Base-by-base conservation (phyloP, 805 yeast species). In the Yamadazyma olivae region DNA sequence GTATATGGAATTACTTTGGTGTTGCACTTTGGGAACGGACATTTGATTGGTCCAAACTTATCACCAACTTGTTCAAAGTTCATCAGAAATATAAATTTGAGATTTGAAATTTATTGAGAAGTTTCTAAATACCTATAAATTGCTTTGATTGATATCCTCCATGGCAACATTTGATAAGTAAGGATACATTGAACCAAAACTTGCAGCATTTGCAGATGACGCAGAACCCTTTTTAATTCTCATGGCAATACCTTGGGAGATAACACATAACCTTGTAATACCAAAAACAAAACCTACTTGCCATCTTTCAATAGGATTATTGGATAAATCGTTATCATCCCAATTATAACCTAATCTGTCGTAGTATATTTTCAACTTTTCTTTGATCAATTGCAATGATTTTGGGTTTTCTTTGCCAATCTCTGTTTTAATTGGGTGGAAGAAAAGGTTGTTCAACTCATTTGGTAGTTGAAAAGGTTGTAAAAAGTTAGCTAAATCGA, bases 161-260 rank as follows among this genome's bases (percentile, higher is more conserved):
- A 54, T 27, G 1, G 70, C 69, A 27, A 65, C 44, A 10, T 47
- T 36, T 6, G 68, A 48, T 35, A 67, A 56, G 10, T 36, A 39
- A 13, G 57, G 59, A 43, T 67, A 67, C 27, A 65, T 46, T 2
- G 43, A 36, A 2, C 69, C 76, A 15, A 64, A 56, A 1, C 53
- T 53, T 5, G 56, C 55, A 3, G 83, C 83, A 36, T 66, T 59
- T 0, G 75, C 75, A 28, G 77, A 69, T 18, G 76, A 70, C 1
- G 82, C 81, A 24, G 67, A 70, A 8, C 82, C 82, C 33, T 64
- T 56, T 8, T 64, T 59, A 1, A 65, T 59, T 35, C 83, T 60
- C 59, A 78, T 77, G 4, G 77, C 79, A 33, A 79, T 76, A 3
- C 85, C 85, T 44, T 79, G 85, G 13, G 72, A 61, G 37, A 79